Evolutionary conservation across 1,284 basidiomycete genomes (phyloP).

Genomic region (Somion occarium): DNA sequence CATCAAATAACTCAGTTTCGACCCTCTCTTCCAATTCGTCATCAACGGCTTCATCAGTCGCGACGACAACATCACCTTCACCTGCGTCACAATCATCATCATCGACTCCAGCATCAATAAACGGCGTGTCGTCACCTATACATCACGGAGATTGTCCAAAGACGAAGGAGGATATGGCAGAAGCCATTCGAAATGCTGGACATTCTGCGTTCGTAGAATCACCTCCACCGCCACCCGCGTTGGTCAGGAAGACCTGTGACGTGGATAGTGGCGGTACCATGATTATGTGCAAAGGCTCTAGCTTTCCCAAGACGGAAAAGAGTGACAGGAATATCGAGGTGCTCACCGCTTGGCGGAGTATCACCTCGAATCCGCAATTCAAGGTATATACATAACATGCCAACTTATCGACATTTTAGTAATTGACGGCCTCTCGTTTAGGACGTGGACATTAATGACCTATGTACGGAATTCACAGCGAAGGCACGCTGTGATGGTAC

Average conservation of each 20-base stretch:
- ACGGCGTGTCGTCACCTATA: constrained; percentile 7
- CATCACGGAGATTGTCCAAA: constrained; percentile 43
- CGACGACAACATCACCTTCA: constrained; percentile 7
- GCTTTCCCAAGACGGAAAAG: constrained; percentile 61
- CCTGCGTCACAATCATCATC: constrained; percentile 23
- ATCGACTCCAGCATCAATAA: constrained; percentile 16
- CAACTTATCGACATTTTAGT: constrained; percentile 1
- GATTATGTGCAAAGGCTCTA: constrained; percentile 56
- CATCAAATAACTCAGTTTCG: background rate
- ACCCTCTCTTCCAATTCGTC: constrained; percentile 11
- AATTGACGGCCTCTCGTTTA: constrained; percentile 21
- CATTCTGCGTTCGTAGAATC: constrained; percentile 42
- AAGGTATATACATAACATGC: constrained; percentile 33
- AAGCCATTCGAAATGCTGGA: constrained; percentile 43
- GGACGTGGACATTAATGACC: constrained; percentile 71
- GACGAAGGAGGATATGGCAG: constrained; percentile 50
- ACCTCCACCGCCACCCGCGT: constrained; percentile 5
- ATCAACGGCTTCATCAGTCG: constrained; percentile 12
- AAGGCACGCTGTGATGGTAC: constrained; percentile 80
- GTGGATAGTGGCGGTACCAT: constrained; percentile 33
- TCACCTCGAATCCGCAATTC: constrained; percentile 67
- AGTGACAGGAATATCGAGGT: constrained; percentile 73
- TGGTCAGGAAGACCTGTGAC: constrained; percentile 19
- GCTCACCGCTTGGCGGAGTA: constrained; percentile 68
- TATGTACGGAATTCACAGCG: constrained; percentile 70